Percentiles rank a stretch among this genome's conserved stretches.
These are phyloP conservation scores for Tricholoma matsutake DNA, from an alignment of 768 basidiomycete genomes.

Conservation along the genomic window DNA sequence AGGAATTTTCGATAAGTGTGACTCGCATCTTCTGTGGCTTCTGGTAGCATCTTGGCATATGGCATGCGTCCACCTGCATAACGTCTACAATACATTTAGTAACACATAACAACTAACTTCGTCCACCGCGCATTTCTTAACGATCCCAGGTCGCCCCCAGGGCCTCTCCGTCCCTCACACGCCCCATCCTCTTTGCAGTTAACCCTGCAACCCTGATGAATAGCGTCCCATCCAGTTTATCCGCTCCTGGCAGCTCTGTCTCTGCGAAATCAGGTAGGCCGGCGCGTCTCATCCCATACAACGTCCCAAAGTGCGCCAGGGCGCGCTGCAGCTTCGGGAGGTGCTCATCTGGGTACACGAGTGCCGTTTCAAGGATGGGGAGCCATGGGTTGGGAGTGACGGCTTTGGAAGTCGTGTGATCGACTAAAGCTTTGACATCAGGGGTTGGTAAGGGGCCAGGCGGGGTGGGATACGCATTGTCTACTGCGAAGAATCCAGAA, in stretches of 20 bases:
- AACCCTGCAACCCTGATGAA: constrained; percentile 58
- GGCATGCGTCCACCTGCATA: too few relatives aligned
- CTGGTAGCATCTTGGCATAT: too few relatives aligned
- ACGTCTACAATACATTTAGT: too few relatives aligned
- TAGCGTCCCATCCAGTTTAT: constrained; percentile 56
- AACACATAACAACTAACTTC: too few relatives aligned
- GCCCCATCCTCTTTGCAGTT: constrained; percentile 37
- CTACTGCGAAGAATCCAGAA: constrained; percentile 41
- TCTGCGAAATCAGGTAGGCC: constrained; percentile 21
- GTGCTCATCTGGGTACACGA: constrained; percentile 59
- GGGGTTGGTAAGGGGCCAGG: constrained; percentile 21
- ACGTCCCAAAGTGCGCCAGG: constrained; percentile 29
- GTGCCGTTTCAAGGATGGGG: constrained; percentile 46
- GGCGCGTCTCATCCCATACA: constrained; percentile 25
- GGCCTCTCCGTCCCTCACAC: background rate
- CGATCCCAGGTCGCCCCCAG: background rate
- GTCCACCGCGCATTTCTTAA: background rate
- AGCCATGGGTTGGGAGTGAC: constrained; percentile 57
- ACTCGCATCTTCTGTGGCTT: too few relatives aligned
- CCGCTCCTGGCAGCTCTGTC: constrained; percentile 48
- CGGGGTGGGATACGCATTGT: constrained; percentile 18
- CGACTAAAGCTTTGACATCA: constrained; percentile 20
- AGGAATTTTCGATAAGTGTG: too few relatives aligned
- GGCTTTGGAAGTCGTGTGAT: constrained; percentile 31
- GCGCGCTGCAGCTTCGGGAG: constrained; percentile 36